Conservation (phyloP, 78 protist species). For the Dictyostelium firmibasis region DNA sequence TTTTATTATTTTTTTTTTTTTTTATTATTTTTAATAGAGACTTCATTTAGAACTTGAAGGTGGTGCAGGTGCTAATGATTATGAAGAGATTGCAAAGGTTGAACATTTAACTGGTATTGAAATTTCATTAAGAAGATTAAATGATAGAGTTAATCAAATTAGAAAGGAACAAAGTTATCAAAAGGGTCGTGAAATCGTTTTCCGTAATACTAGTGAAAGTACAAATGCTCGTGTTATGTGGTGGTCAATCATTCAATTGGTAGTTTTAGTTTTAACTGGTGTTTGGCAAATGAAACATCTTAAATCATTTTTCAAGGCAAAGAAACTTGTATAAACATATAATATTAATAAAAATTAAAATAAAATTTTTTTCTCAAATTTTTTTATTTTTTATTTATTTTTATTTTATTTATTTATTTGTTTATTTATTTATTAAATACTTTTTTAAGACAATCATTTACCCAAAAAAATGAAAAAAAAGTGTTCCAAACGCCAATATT, state of each 20-base stretch:
- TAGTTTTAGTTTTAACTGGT: constrained; percentile 61
- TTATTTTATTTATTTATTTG: no score
- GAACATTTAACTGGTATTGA: constrained; percentile 72
- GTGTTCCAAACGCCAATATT: no score
- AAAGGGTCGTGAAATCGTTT: constrained; percentile 57
- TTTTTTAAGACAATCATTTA: no score
- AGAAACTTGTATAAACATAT: constrained; percentile 56
- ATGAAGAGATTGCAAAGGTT: constrained; percentile 74
- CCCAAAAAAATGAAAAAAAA: no score
- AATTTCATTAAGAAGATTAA: constrained; percentile 63
- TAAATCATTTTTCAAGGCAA: constrained; percentile 70
- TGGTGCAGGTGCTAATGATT: constrained; percentile 79
- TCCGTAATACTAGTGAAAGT: constrained; percentile 77
- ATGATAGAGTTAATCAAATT: constrained; percentile 72
- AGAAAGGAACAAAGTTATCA: constrained; percentile 84
- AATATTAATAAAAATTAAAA: no score
- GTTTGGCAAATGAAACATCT: constrained; percentile 82
- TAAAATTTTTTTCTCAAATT: no score
- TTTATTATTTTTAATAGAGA: constrained; percentile 19
- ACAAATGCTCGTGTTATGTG: constrained; percentile 80
- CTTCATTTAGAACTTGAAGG: constrained; percentile 73
- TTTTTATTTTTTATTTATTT: no score
- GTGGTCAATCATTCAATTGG: constrained; percentile 74
- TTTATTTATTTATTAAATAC: no score
- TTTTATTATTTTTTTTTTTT: background rate